Percentiles rank a stretch among this genome's conserved stretches.
phyloP scores from a whole-genome alignment of 192 early-diverging fungal species.

The Globomyces pollinis-pini region DNA sequence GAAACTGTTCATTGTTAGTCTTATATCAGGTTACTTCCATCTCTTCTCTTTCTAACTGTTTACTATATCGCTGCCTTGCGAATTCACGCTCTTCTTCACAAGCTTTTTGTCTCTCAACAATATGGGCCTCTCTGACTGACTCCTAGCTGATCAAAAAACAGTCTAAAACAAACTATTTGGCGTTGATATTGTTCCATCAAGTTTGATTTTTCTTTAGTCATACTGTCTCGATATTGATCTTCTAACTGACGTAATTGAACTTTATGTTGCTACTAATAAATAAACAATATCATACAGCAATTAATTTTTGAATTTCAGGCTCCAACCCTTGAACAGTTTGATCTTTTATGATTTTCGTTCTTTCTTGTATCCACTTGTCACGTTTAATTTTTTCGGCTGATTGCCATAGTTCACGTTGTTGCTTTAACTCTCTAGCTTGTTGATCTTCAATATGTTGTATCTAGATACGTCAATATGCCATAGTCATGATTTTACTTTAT shows the following conservation, averaged over 20 bases:
- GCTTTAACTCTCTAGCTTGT: conserved; percentile 37
- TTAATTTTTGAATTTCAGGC: conserved; percentile 53
- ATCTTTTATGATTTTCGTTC: conserved; percentile 52
- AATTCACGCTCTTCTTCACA: conserved; percentile 56
- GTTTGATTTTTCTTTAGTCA: conserved; percentile 32
- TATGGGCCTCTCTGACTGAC: conserved; percentile 30
- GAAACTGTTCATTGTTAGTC: conserved; percentile 40
- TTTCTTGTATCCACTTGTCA: conserved; percentile 58
- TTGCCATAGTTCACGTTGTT: conserved; percentile 48
- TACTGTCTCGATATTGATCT: conserved; percentile 40
- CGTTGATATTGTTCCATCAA: conserved; percentile 41
- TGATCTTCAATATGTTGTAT: conserved; percentile 36
- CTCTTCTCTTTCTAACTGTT: conserved; percentile 55
- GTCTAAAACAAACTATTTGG: no score
- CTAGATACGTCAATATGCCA: no score
- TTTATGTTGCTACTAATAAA: no score
- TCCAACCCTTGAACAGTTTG: conserved; percentile 53
- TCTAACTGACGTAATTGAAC: conserved; percentile 43
- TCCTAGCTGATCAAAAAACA: no score
- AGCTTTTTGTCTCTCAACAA: conserved; percentile 40
- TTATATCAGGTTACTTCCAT: conserved; percentile 37
- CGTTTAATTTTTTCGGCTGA: conserved; percentile 50
- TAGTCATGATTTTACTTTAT: conserved; percentile 30
- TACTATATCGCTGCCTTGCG: conserved; percentile 48
- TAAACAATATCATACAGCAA: no score